A percentile compares a stretch with the other conserved stretches of the same genome.
Conservation (phyloP, 345 rosid species). For the Dovyalis caffra region DNA sequence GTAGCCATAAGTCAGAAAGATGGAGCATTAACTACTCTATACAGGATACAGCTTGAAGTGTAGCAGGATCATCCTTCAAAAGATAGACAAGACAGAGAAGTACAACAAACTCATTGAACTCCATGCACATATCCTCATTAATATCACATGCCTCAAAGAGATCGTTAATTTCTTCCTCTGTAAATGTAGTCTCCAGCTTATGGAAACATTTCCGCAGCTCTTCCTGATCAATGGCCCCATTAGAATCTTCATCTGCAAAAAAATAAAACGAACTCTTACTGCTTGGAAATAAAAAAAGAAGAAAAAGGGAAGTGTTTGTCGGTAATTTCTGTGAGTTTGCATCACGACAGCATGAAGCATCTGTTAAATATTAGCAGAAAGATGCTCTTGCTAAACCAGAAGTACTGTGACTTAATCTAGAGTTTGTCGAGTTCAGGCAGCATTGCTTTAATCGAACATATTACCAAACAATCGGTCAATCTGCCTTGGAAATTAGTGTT, state of each 20-base stretch:
- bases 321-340: no score
- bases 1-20: no score
- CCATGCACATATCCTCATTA: constrained; percentile 70
- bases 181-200: constrained; percentile 63
- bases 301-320: background rate
- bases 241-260: constrained; percentile 75
- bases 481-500: background rate
- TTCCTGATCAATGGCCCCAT: constrained; percentile 69
- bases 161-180: constrained; percentile 81
- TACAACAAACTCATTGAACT: constrained; percentile 87
- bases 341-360: no score
- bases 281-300: background rate
- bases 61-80: constrained; percentile 66
- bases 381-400: no score
- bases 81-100: constrained; percentile 91
- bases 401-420: background rate
- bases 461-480: background rate
- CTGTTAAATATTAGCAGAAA: no score
- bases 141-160: constrained; percentile 83
- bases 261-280: background rate
- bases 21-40: background rate
- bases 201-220: constrained; percentile 73
- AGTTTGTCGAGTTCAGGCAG: background rate
- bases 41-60: constrained; percentile 55
- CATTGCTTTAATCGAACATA: background rate